phyloP scores from a whole-genome alignment of 2,329 filamentous ascomycete species.

The Blumeria hordei region DNA sequence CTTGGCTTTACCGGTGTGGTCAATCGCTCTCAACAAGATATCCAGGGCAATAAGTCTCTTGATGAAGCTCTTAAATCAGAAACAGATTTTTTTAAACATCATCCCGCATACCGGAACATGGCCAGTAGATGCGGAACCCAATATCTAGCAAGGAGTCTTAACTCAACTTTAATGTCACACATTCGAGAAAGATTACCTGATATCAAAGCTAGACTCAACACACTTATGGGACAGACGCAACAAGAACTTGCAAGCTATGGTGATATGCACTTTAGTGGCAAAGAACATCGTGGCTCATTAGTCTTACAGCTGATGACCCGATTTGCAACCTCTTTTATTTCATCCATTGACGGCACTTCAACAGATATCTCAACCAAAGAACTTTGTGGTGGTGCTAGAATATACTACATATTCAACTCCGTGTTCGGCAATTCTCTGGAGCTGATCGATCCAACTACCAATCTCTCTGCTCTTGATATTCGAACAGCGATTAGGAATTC shows the following conservation, averaged over 20 bases:
- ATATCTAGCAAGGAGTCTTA: constrained; percentile 81
- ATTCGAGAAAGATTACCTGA: constrained; percentile 90
- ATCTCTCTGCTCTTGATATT: constrained; percentile 84
- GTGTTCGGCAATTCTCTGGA: constrained; percentile 81
- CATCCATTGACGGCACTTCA: constrained; percentile 94
- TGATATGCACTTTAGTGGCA: constrained; percentile 91
- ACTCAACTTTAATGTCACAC: constrained; percentile 84
- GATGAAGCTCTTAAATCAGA: constrained; percentile 76
- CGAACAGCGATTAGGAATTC: constrained; percentile 95
- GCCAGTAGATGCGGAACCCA: constrained; percentile 80
- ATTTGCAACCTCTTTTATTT: constrained; percentile 92
- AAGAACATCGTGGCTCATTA: constrained; percentile 83
- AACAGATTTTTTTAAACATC: constrained; percentile 86
- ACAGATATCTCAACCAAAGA: constrained; percentile 95
- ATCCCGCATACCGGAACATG: constrained; percentile 94
- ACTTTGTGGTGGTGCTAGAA: constrained; percentile 15
- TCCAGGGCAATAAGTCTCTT: constrained; percentile 86
- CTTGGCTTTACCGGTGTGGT: constrained; percentile 95
- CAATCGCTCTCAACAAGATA: constrained; percentile 94
- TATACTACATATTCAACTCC: constrained; percentile 16
- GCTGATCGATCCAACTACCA: constrained; percentile 85
- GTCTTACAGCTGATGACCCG: constrained; percentile 96
- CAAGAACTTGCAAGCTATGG: constrained; percentile 96
- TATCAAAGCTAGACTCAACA: constrained; percentile 94
- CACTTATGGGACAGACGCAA: constrained; percentile 97